Conservation (phyloP, 345 rosid species). For the Schrenkiella parvula region DNA sequence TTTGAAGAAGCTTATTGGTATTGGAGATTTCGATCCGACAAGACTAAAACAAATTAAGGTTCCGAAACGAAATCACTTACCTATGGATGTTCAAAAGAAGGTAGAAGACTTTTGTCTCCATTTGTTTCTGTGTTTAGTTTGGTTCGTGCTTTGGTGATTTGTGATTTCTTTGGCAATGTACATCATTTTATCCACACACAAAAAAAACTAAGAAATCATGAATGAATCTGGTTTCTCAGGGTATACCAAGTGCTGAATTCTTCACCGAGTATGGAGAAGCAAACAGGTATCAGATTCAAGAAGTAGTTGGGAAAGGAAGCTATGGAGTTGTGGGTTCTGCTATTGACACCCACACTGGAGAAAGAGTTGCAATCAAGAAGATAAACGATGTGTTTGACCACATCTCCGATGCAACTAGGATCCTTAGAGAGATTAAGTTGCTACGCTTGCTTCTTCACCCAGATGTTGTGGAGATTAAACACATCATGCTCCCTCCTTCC, state of each 20-base stretch:
- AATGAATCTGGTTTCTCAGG: slow-evolving; percentile 31
- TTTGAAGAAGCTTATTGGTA: not conserved
- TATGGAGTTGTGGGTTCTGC: slow-evolving; percentile 95
- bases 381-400: slow-evolving; percentile 94
- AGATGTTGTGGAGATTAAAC: slow-evolving; percentile 85
- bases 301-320: slow-evolving; percentile 96
- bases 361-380: slow-evolving; percentile 90
- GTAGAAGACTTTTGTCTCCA: slow-evolving; percentile 29
- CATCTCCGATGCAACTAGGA: slow-evolving; percentile 92
- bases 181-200: too few relatives aligned
- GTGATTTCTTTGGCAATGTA: not conserved
- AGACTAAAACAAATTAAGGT: slow-evolving; percentile 47
- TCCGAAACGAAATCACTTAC: slow-evolving; percentile 44
- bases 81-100: slow-evolving; percentile 76
- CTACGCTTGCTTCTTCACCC: slow-evolving; percentile 90
- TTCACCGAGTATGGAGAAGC: slow-evolving; percentile 98
- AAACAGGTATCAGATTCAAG: slow-evolving; percentile 77
- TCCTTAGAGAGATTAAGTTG: slow-evolving; percentile 89
- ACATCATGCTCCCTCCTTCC: slow-evolving; percentile 97
- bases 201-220: not conserved
- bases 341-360: slow-evolving; percentile 74
- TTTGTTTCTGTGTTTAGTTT: not conserved
- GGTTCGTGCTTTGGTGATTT: not conserved
- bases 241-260: slow-evolving; percentile 58
- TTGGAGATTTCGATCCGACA: slow-evolving; percentile 43